A percentile compares a stretch with the other conserved stretches of the same genome.
These are phyloP conservation scores for Teunomyces funiuensis DNA, from an alignment of 805 yeast species.

Conservation along the genomic window DNA sequence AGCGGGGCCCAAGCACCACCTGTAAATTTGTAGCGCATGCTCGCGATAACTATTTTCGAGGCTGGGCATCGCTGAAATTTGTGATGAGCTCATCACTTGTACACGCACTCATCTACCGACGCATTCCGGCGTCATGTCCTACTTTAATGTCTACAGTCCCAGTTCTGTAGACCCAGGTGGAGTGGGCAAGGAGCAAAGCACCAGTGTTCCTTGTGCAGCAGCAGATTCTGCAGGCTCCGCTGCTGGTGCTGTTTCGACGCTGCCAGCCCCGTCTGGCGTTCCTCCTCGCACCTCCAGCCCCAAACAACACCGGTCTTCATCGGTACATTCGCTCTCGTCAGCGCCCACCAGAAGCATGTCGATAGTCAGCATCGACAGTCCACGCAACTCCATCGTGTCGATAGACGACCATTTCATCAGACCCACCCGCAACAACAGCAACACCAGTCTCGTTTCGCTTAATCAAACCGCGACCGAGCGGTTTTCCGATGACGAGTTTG, in stretches of 20 bases:
- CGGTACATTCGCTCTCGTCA: constrained; percentile 21
- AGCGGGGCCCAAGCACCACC: no score
- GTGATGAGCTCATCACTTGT: constrained; percentile 4
- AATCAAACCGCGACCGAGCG: not conserved
- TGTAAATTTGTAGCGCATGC: no score
- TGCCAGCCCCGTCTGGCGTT: not conserved
- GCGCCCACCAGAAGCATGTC: constrained; percentile 34
- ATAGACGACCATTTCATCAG: constrained; percentile 32
- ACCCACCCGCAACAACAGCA: constrained; percentile 36
- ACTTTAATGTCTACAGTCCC: constrained; percentile 2
- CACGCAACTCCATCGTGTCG: constrained; percentile 41
- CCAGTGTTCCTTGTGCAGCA: not conserved
- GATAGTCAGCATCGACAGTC: constrained; percentile 37
- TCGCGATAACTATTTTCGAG: constrained; percentile 5
- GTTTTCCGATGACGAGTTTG: constrained; percentile 40
- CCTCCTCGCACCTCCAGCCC: constrained; percentile 4
- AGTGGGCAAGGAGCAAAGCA: not conserved
- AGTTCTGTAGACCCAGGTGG: not conserved
- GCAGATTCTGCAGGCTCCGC: not conserved
- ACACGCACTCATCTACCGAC: not conserved
- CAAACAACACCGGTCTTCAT: constrained; percentile 34
- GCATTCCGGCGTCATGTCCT: not conserved
- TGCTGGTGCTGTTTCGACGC: not conserved
- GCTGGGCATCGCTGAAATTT: constrained; percentile 5
- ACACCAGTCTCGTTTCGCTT: constrained; percentile 21